Evolutionary conservation across 352 stramenopile species (phyloP), one percentile per base, ranked within the genome.

Genomic region (Discostella stelligera): DNA sequence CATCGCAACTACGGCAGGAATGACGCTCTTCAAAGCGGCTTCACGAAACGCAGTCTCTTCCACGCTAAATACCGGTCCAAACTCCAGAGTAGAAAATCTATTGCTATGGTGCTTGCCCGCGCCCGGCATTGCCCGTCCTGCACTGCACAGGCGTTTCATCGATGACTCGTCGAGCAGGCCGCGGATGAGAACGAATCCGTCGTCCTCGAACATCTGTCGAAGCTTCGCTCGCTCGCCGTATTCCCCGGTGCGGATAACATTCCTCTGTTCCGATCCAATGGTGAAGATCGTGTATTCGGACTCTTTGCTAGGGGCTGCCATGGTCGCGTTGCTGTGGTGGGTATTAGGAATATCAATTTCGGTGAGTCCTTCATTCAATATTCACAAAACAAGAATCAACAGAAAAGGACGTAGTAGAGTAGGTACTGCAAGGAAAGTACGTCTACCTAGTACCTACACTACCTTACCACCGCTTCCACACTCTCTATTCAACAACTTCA

Each of bases 1-100:
- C 18, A 11, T 49, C 9, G 20, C 63, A 53, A 71, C 16, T 11
- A 71, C n/a, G 3, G 46, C 63, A 39, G 63, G 63, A 54, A 71
- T 54, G 14, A 48, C 49, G 32, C 49, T 62, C 20, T 62, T 25
- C 63, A 71, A 62, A 6, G 63, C 32, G n/a, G 41, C 63, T 14
- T 71, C 63, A 5, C 63, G 44, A 37, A 71, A 71, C 2, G 27
- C 49, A 18, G 27, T 9, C 59, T 66, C 48, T 4, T 66, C n/a
- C 10, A 0, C n/a, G 41, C 52, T 16, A 20, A 66, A 66, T 66
- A 32, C 59, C 32, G 59, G 48, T 21, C 59, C 59, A 41, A 66
- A 66, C 41, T 66, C 37, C 21, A 66, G 55, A 13, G 59, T 18
- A 1, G 16, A 44, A 20, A 66, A 66, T 11, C 18, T 6, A 37